Percentiles rank a stretch among this genome's conserved stretches.
phyloP scores from a whole-genome alignment of 2,329 filamentous ascomycete genomes.

The Phaeomoniella chlamydospora region DNA sequence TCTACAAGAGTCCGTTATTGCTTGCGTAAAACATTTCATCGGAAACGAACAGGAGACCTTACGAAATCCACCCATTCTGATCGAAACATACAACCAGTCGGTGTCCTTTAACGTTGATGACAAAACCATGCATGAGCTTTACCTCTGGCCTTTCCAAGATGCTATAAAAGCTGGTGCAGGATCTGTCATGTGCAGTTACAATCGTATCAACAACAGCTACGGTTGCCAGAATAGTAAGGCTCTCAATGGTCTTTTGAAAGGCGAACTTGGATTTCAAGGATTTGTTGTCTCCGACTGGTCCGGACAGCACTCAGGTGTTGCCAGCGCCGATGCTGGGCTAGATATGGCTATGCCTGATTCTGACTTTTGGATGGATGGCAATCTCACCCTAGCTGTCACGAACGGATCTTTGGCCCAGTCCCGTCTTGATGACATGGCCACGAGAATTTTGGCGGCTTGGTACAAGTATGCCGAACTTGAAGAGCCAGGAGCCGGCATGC shows the following conservation, averaged over 20 bases:
- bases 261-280: conserved; percentile 67
- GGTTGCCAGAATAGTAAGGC: conserved; percentile 65
- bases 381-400: conserved; percentile 33
- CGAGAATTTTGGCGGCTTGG: conserved; percentile 31
- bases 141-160: conserved; percentile 53
- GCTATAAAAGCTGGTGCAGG: conserved; percentile 41
- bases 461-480: conserved; percentile 28
- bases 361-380: conserved; percentile 15
- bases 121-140: conserved; percentile 49
- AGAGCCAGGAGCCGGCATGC: conserved; percentile 3
- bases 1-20: conserved; percentile 25
- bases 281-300: conserved; percentile 73
- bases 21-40: conserved; percentile 38
- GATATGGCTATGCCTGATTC: conserved; percentile 77
- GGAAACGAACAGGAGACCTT: conserved; percentile 45
- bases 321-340: conserved; percentile 55
- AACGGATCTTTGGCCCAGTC: conserved; percentile 44
- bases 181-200: conserved; percentile 44
- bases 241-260: conserved; percentile 63
- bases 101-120: conserved; percentile 51
- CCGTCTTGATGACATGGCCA: conserved; percentile 49
- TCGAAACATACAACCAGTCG: conserved; percentile 30
- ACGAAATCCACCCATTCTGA: conserved; percentile 23
- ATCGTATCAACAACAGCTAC: conserved; percentile 66
- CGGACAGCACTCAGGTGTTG: conserved; percentile 56